phyloP scores from a whole-genome alignment of 2,329 filamentous ascomycete genomes.

The Exophiala bonariae region DNA sequence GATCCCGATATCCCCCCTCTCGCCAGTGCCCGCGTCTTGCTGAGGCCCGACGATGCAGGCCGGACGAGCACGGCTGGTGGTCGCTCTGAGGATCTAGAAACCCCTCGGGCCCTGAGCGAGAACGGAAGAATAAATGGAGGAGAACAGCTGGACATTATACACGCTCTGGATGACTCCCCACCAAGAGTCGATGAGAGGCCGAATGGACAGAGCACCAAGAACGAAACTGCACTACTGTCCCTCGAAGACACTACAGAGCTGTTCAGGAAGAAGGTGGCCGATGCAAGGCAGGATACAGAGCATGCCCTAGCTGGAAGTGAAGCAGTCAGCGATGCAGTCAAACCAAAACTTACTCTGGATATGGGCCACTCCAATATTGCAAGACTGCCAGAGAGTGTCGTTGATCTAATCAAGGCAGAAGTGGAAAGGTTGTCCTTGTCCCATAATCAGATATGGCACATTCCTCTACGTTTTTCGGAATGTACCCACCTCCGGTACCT shows the following conservation, averaged over 20 bases:
- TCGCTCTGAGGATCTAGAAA: conserved; percentile 20
- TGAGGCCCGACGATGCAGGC: conserved; percentile 22
- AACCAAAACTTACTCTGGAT: conserved; percentile 52
- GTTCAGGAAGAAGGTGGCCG: conserved; percentile 46
- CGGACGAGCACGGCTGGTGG: conserved; percentile 17
- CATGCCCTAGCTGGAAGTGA: conserved; percentile 48
- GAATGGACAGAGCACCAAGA: conserved; percentile 1
- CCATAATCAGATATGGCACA: conserved; percentile 52
- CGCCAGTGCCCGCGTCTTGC: conserved; percentile 10
- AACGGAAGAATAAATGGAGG: conserved; percentile 15
- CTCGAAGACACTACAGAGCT: conserved; percentile 48
- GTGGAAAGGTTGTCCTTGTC: conserved; percentile 54
- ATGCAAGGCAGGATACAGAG: conserved; percentile 47
- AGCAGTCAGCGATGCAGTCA: conserved; percentile 46
- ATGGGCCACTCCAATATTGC: conserved; percentile 51
- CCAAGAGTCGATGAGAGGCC: conserved; percentile 8
- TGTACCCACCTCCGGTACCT: conserved; percentile 51
- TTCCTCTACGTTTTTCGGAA: conserved; percentile 49
- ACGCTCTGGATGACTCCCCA: conserved; percentile 14
- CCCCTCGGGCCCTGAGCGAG: conserved; percentile 21
- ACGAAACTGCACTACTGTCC: conserved; percentile 30
- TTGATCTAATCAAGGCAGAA: conserved; percentile 54
- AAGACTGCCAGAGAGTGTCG: conserved; percentile 49
- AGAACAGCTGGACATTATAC: conserved; percentile 10
- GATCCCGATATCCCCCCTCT: conserved; percentile 17